Base-by-base conservation (phyloP, 306 rosid species). In the Vigna angularis region DNA sequence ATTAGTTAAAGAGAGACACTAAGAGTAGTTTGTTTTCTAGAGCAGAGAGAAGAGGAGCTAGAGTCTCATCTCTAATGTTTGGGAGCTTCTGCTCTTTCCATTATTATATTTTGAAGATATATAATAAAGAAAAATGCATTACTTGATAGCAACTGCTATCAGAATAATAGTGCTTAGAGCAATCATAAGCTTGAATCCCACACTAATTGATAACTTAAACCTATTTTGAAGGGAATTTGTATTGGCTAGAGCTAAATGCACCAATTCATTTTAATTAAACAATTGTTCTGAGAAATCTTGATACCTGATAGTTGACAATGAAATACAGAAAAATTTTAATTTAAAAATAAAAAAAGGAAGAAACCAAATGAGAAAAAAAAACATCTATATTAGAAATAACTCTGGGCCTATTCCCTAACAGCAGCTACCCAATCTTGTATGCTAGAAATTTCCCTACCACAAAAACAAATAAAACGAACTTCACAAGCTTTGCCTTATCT, bases 371-470 rank as follows among this genome's bases (percentile, higher is more conserved):
- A 5, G 47, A 71, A 45, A 48, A 70, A 42, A 65, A 24, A 24
- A 24, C 28, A 24, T 32, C 49, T 17, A 81, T 16, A 65, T 28
- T 56, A 50, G 28, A 79, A 59, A 79, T 36, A 68, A 70, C 45
- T 70, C 70, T 0, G 20, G 57, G 5, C 9, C 58, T 48, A 63
- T 74, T 24, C 58, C 80, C 77, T 58, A 59, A 47, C 52, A 73
- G 56, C 56, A 44, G 65, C 83, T 52, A 70, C 49, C 70, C 72
- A 73, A 38, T 66, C 71, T 52, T 9, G 4, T 30, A 12, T 14
- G 64, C 38, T 20, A 73, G 65, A 83, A 59, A 78, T 28, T 57
- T 52, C 9, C 72, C 72, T 42, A 49, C 49, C 45, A 34, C 30
- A 1, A 65, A 66, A 26, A 26, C 40, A 65, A 42, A 61, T 42